A percentile compares a stretch with the other conserved stretches of the same genome.
Evolutionary conservation across 345 rosid species (phyloP).

Genomic region (Eucalyptus pauciflora): DNA sequence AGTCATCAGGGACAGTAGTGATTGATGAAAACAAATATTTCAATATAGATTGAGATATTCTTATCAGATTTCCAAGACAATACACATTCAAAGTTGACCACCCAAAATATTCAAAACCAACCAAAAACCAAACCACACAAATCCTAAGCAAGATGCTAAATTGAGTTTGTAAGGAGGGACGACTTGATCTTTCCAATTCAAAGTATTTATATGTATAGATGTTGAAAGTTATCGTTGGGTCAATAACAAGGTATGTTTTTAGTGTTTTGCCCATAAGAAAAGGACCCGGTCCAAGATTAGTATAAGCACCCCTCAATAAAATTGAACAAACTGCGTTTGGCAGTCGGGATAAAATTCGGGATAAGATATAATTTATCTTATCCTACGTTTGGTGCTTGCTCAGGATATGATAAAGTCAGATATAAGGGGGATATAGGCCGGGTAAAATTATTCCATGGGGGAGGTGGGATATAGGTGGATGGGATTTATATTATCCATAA

Average conservation of each 20-base stretch:
- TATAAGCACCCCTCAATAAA: background rate
- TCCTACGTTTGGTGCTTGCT: too few relatives aligned
- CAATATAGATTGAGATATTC: background rate
- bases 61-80: background rate
- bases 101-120: background rate
- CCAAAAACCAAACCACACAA: background rate
- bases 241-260: background rate
- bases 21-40: too few relatives aligned
- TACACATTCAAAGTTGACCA: background rate
- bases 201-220: background rate
- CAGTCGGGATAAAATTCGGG: too few relatives aligned
- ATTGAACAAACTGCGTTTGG: too few relatives aligned
- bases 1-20: too few relatives aligned
- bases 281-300: background rate
- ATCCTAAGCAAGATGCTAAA: background rate
- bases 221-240: background rate
- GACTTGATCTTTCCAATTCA: background rate
- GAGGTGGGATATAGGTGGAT: too few relatives aligned
- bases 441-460: too few relatives aligned
- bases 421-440: too few relatives aligned
- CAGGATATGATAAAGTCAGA: too few relatives aligned
- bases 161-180: background rate
- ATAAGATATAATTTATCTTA: too few relatives aligned
- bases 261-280: background rate
- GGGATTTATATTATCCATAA: too few relatives aligned